A percentile compares a stretch with the other conserved stretches of the same genome.
Conservation (phyloP, 1,139 yeast genomes). For the Suhomyces panamericanus region DNA sequence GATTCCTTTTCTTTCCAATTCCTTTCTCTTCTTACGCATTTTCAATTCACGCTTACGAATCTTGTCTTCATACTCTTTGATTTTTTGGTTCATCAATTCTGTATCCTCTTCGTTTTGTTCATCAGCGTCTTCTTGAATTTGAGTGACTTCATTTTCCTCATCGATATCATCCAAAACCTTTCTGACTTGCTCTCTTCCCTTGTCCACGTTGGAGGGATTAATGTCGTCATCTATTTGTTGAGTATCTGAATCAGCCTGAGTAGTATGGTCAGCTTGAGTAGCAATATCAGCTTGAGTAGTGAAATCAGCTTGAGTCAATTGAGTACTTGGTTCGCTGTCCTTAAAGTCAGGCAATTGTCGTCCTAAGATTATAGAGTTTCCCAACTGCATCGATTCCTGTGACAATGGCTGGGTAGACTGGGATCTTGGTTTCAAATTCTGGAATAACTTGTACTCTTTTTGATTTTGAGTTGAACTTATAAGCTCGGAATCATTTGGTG, state of each 20-base stretch:
- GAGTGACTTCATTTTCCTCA: slow-evolving; percentile 13
- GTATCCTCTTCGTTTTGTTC: slow-evolving; percentile 24
- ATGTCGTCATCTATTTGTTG: slow-evolving; percentile 17
- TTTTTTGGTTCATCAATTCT: slow-evolving; percentile 31
- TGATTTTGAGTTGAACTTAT: slow-evolving; percentile 5
- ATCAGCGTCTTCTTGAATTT: slow-evolving; percentile 24
- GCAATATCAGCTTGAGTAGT: slow-evolving; percentile 13
- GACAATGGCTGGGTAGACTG: slow-evolving; percentile 8
- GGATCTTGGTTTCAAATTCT: slow-evolving; percentile 31
- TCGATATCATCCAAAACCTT: slow-evolving; percentile 13
- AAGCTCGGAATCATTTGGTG: slow-evolving; percentile 3
- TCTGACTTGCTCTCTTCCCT: slow-evolving; percentile 26
- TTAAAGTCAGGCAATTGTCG: slow-evolving; percentile 25
- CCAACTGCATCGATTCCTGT: slow-evolving; percentile 11
- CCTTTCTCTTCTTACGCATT: slow-evolving; percentile 43
- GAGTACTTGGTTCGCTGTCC: slow-evolving; percentile 17
- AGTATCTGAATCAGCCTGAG: slow-evolving; percentile 16
- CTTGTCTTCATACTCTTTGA: slow-evolving; percentile 39
- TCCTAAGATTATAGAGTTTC: slow-evolving; percentile 7
- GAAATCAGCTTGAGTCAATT: slow-evolving; percentile 9
- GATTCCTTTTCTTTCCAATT: slow-evolving; percentile 52
- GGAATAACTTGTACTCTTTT: slow-evolving; percentile 24
- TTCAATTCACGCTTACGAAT: slow-evolving; percentile 41
- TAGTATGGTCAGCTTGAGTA: slow-evolving; percentile 14
- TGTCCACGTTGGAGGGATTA: slow-evolving; percentile 27